These are phyloP conservation scores for Colletotrichum sp. DNA, from an alignment of 2,329 filamentous ascomycete genomes.

Conservation along the genomic window DNA sequence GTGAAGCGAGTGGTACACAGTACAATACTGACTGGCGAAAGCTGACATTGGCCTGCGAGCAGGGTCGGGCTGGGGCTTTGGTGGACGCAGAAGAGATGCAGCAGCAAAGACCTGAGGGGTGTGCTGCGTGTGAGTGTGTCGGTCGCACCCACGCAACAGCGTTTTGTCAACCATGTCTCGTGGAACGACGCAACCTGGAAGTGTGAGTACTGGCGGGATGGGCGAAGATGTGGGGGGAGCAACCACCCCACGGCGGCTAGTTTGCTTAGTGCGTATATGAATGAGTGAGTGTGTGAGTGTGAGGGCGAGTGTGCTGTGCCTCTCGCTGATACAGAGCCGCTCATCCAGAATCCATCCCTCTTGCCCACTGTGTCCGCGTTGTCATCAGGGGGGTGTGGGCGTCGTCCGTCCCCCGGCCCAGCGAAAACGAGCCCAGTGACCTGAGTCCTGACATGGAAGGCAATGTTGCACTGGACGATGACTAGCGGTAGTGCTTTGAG, in stretches of 20 bases:
- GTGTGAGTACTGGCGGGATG: not conserved
- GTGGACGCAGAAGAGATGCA: not conserved
- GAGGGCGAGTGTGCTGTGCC: not conserved
- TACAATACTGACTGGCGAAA: not conserved
- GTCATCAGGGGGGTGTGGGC: not conserved
- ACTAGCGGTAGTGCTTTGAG: not conserved
- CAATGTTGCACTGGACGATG: not conserved
- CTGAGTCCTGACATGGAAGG: not conserved
- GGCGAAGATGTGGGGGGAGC: conserved; percentile 6
- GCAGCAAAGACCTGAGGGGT: not conserved
- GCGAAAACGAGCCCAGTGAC: not conserved
- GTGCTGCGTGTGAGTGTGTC: not conserved
- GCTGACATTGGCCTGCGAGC: not conserved
- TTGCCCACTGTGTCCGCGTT: not conserved
- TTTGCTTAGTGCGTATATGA: not conserved
- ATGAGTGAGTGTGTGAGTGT: not conserved
- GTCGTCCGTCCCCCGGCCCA: not conserved
- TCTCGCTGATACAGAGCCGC: not conserved
- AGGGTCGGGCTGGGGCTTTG: not conserved
- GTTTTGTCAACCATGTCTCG: conserved; percentile 6
- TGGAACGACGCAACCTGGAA: not conserved
- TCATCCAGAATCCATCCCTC: not conserved
- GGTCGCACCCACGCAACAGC: not conserved
- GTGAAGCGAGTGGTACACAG: not conserved
- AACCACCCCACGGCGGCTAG: not conserved